Base-by-base conservation (phyloP, 1,284 basidiomycete species). In the Cryptococcus sp. region DNA sequence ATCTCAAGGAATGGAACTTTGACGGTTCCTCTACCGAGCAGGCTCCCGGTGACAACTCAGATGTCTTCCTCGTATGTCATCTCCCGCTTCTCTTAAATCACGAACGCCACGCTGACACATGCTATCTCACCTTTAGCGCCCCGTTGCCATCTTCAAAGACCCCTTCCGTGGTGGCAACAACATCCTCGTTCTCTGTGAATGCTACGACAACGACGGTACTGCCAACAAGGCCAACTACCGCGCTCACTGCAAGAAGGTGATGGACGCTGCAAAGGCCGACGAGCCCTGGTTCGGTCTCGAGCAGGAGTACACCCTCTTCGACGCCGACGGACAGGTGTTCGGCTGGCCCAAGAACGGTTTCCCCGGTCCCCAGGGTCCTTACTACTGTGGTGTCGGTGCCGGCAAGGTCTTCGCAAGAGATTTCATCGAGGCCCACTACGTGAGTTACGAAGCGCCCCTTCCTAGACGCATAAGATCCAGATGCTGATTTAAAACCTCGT, bases 271-370 rank as follows among this genome's bases (percentile, higher is more conserved):
- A 69, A 90, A 89, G 79, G 87, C 86, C 27, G 62, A 78, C 41
- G 82, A 84, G 63, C 94, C 95, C 55, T 99, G 96, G 96, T 99
- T 98, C 81, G 94, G 96, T 82, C 84, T 99, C 65, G 95, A 99
- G 83, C 95, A 99, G 81, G 95, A 99, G 80, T 99, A 98, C 85
- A 97, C 96, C 70, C 88, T 99, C 70, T 92, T 99, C 72, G 94
- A 93, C 78, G 84, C 84, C 69, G 95, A 99, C 76, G 94, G 89
- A 69, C 83, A 84, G 63, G 95, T 96, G 56, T 92, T 85, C 80
- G 94, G 93, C 62, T 99, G 96, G 96, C 93, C 96, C 77, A 92
- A 92, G 82, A 91, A 93, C 70, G 96, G 96, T 82, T 99, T 98
- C 90, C 96, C 96, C 65, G 96, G 91, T 75, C 95, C 96, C 66